Evolutionary conservation across 1,139 yeast species (phyloP).

Genomic region (Taiozyma sp.): DNA sequence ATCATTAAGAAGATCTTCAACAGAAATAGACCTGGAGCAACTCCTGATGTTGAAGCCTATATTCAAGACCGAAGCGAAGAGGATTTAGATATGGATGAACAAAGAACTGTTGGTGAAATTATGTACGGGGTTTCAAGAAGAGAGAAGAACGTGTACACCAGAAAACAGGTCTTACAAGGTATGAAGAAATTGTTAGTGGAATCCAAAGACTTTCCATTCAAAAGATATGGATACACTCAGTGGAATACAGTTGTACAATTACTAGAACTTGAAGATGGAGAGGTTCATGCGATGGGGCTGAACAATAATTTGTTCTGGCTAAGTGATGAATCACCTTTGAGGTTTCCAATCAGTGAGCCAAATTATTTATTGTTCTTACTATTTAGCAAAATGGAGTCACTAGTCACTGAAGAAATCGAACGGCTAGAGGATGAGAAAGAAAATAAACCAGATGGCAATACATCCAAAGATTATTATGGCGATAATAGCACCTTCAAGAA

Average conservation of each 20-base stretch:
- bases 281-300: constrained; percentile 13
- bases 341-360: constrained; percentile 63
- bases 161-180: constrained; percentile 13
- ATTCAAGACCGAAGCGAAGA: not conserved
- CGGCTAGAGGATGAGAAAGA: not conserved
- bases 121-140: constrained; percentile 10
- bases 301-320: constrained; percentile 44
- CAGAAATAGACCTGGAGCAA: constrained; percentile 5
- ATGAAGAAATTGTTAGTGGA: constrained; percentile 23
- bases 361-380: constrained; percentile 44
- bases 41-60: not conserved
- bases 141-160: constrained; percentile 6
- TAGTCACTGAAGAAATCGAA: constrained; percentile 1
- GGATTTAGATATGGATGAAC: constrained; percentile 12
- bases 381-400: constrained; percentile 21
- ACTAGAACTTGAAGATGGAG: constrained; percentile 23
- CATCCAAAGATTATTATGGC: not conserved
- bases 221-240: constrained; percentile 35
- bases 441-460: not conserved
- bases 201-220: constrained; percentile 25
- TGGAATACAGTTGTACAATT: constrained; percentile 37
- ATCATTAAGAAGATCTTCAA: constrained; percentile 7
- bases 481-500: not conserved
- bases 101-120: constrained; percentile 18
- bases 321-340: constrained; percentile 56